Conservation (phyloP, 2,329 filamentous ascomycete species). For the Gyromitra esculenta region DNA sequence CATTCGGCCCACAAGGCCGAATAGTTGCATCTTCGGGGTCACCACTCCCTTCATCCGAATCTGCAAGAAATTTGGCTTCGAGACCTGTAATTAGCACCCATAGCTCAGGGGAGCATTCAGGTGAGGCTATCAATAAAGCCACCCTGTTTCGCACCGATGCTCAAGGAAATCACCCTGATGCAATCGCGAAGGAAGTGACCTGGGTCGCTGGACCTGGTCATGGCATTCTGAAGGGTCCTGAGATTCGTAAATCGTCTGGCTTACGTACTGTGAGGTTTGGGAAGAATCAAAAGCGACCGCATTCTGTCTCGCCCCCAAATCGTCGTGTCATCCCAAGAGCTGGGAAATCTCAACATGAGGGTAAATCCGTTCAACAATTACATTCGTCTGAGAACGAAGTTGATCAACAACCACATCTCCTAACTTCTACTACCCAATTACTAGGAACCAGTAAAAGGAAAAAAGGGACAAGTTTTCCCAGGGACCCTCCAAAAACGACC, state of each 20-base stretch:
- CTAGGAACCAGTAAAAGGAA: background rate
- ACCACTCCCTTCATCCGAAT: background rate
- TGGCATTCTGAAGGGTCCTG: background rate
- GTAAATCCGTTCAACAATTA: background rate
- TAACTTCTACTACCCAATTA: background rate
- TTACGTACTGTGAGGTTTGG: background rate
- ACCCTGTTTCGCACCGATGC: background rate
- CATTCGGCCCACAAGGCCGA: constrained; percentile 16
- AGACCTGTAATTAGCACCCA: background rate
- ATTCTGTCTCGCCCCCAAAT: background rate
- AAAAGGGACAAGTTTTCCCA: background rate
- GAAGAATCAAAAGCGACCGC: constrained; percentile 6
- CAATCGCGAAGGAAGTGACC: background rate
- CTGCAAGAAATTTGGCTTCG: background rate
- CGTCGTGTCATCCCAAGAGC: background rate
- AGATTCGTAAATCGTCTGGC: background rate
- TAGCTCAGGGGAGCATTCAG: background rate
- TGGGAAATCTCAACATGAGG: background rate
- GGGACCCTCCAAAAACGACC: background rate
- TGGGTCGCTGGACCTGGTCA: background rate
- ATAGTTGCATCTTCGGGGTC: background rate
- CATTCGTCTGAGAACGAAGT: background rate
- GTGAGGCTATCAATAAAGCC: background rate
- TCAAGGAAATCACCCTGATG: background rate
- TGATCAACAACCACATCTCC: background rate